Conservation (phyloP, 1,284 basidiomycete genomes). For the Hemileia vastatrix region DNA sequence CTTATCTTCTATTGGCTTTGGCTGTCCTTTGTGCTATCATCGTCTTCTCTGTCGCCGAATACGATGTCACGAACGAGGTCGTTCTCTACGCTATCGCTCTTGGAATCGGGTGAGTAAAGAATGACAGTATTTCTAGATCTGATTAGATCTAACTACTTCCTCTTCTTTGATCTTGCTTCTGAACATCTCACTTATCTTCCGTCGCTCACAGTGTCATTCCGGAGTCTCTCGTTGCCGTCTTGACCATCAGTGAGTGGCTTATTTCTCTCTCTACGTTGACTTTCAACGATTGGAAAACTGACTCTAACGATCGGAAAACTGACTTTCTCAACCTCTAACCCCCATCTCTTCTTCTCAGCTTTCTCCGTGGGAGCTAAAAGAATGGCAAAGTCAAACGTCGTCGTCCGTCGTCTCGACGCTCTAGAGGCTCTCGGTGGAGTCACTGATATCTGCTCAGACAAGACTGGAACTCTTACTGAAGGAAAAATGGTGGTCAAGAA, state of each 20-base stretch:
- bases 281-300: too few species aligned
- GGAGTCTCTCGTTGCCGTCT: constrained; percentile 47
- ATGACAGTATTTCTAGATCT: background rate
- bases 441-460: constrained; percentile 57
- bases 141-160: background rate
- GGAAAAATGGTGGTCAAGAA: constrained; percentile 45
- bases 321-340: too few species aligned
- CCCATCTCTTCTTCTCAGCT: constrained; percentile 44
- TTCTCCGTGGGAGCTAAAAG: constrained; percentile 51
- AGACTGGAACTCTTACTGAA: constrained; percentile 52
- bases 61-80: constrained; percentile 47
- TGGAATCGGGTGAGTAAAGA: constrained; percentile 19
- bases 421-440: constrained; percentile 56
- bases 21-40: constrained; percentile 55
- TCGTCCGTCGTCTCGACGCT: constrained; percentile 52
- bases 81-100: constrained; percentile 49
- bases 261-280: constrained; percentile 49
- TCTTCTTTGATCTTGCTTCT: background rate
- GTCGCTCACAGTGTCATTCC: constrained; percentile 43
- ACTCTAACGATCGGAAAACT: too few species aligned
- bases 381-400: constrained; percentile 52
- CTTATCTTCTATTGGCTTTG: constrained; percentile 54
- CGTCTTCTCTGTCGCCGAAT: constrained; percentile 53
- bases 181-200: constrained; percentile 38
- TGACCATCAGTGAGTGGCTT: constrained; percentile 45